Percentiles rank a stretch among this genome's conserved stretches.
Evolutionary conservation across 768 basidiomycete species (phyloP).

Genomic region (Tylopilus sp.): DNA sequence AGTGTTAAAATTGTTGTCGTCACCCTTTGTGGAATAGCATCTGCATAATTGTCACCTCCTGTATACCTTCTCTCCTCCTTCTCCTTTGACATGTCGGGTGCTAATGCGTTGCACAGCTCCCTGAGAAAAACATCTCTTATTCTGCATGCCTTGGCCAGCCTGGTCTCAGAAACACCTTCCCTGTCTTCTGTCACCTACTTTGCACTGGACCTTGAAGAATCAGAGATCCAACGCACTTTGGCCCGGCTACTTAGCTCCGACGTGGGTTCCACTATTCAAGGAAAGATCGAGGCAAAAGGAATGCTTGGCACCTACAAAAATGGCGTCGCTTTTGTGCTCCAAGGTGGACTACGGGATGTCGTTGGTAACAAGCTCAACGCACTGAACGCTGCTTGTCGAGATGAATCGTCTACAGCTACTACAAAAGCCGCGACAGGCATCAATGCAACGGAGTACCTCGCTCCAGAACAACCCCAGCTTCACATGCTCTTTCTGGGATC

Average conservation of each 20-base stretch:
- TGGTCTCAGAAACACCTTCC: constrained; percentile 36
- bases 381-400: constrained; percentile 15
- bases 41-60: not conserved
- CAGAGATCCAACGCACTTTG: constrained; percentile 81
- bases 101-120: constrained; percentile 46
- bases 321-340: constrained; percentile 74
- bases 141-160: constrained; percentile 62
- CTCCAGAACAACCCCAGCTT: constrained; percentile 53
- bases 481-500: constrained; percentile 93
- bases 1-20: not conserved
- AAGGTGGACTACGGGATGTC: constrained; percentile 29
- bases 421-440: constrained; percentile 2
- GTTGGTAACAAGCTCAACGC: constrained; percentile 5
- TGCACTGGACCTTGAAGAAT: constrained; percentile 89
- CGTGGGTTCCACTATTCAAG: constrained; percentile 56
- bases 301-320: constrained; percentile 91
- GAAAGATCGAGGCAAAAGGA: constrained; percentile 78
- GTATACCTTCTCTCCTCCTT: not conserved
- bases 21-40: not conserved
- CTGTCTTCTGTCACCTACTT: constrained; percentile 71
- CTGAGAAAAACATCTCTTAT: constrained; percentile 88
- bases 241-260: constrained; percentile 59
- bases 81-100: not conserved
- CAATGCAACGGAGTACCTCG: constrained; percentile 35
- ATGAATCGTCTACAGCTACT: constrained; percentile 35